Evolutionary conservation across 1,139 yeast species (phyloP).

Genomic region (Geotrichum phurueaensis): DNA sequence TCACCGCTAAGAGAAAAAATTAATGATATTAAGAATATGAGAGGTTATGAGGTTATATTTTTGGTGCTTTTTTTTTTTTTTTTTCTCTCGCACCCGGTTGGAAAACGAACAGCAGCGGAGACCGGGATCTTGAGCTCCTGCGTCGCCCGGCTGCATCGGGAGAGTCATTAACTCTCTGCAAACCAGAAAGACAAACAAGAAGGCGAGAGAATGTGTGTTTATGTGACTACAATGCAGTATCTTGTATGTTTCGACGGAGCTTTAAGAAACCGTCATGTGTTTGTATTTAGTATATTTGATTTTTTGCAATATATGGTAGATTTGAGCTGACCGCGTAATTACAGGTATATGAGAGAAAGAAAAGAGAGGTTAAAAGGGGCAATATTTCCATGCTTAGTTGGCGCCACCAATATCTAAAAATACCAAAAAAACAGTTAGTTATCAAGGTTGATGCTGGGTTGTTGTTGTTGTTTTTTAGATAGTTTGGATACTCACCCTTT

Average conservation of each 20-base stretch:
- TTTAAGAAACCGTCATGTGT: background rate
- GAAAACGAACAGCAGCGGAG: background rate
- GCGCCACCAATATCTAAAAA: constrained; percentile 16
- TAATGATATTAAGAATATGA: background rate
- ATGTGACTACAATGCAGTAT: background rate
- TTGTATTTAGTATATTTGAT: background rate
- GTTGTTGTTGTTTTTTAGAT: background rate
- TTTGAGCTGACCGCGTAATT: background rate
- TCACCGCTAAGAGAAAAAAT: background rate
- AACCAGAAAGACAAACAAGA: background rate
- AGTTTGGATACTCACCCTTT: constrained; percentile 50
- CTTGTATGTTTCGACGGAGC: too few species aligned
- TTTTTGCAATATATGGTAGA: background rate
- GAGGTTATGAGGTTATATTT: background rate
- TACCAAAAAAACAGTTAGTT: background rate
- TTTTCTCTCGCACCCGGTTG: background rate
- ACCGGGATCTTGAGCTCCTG: too few species aligned
- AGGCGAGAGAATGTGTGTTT: background rate
- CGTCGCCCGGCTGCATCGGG: background rate
- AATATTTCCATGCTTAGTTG: background rate
- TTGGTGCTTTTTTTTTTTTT: background rate
- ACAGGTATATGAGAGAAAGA: background rate
- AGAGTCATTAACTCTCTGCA: background rate
- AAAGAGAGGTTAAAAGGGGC: background rate
- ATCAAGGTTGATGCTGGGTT: background rate